These are phyloP conservation scores for Calonectria pseudoturangicola DNA, from an alignment of 2,329 filamentous ascomycete species.

Conservation along the genomic window DNA sequence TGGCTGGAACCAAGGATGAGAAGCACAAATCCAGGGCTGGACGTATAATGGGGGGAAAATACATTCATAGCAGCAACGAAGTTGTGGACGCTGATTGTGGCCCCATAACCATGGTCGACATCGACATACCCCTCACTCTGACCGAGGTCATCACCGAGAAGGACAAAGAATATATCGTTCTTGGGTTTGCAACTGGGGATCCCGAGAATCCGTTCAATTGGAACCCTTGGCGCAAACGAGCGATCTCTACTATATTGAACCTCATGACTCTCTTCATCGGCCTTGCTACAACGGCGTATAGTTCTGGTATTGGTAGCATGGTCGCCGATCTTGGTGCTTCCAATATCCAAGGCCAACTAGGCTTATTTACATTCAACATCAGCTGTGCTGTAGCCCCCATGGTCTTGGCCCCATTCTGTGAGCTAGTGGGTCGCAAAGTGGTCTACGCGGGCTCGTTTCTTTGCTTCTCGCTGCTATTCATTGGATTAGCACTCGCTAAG, in stretches of 20 bases:
- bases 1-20: not conserved
- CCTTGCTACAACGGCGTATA: constrained; percentile 12
- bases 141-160: constrained; percentile 2
- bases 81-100: constrained; percentile 2
- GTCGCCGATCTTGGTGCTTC: not conserved
- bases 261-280: constrained; percentile 39
- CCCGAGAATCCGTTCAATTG: constrained; percentile 51
- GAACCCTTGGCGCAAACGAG: constrained; percentile 51
- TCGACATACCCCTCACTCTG: not conserved
- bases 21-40: not conserved
- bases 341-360: not conserved
- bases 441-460: not conserved
- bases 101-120: not conserved
- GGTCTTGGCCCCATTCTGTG: constrained; percentile 3
- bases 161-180: constrained; percentile 10
- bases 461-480: constrained; percentile 2
- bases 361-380: constrained; percentile 14
- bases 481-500: constrained; percentile 1
- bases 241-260: constrained; percentile 50
- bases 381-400: constrained; percentile 2
- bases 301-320: constrained; percentile 12
- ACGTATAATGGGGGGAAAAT: constrained; percentile 8
- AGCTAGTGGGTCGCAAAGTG: constrained; percentile 18
- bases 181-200: constrained; percentile 44
- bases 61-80: not conserved